These are phyloP conservation scores for Luffa acutangula DNA, from an alignment of 306 rosid genomes.

Conservation along the genomic window DNA sequence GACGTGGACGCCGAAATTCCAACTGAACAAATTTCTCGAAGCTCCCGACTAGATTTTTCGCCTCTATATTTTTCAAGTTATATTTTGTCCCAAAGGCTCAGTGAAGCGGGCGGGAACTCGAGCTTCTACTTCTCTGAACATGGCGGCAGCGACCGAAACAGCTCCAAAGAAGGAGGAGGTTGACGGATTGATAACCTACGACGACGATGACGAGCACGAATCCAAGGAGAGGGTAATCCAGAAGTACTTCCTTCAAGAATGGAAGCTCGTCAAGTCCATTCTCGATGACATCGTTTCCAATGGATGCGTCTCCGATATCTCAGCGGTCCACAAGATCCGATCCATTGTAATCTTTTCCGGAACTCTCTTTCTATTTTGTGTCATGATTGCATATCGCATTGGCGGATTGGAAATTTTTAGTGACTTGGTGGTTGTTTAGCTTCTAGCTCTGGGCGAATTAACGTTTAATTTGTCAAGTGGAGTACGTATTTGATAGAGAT, in stretches of 20 bases:
- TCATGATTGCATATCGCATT: background rate
- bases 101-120: conserved; percentile 9
- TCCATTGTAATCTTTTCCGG: conserved; percentile 52
- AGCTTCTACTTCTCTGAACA: background rate
- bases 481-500: background rate
- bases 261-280: conserved; percentile 70
- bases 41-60: background rate
- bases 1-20: background rate
- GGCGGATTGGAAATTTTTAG: background rate
- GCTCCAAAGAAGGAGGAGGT: conserved; percentile 15
- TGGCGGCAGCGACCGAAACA: conserved; percentile 14
- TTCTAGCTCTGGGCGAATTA: background rate
- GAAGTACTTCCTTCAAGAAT: conserved; percentile 88
- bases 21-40: background rate
- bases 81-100: background rate
- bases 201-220: conserved; percentile 66
- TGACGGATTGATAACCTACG: conserved; percentile 14
- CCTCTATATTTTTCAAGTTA: background rate
- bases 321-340: conserved; percentile 66
- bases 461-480: background rate
- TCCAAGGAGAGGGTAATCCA: conserved; percentile 72
- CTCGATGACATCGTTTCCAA: conserved; percentile 61
- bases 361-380: conserved; percentile 4
- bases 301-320: conserved; percentile 45
- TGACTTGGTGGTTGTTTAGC: background rate